Conservation (phyloP, 179 eudicot genomes). For the Silene coronaria region DNA sequence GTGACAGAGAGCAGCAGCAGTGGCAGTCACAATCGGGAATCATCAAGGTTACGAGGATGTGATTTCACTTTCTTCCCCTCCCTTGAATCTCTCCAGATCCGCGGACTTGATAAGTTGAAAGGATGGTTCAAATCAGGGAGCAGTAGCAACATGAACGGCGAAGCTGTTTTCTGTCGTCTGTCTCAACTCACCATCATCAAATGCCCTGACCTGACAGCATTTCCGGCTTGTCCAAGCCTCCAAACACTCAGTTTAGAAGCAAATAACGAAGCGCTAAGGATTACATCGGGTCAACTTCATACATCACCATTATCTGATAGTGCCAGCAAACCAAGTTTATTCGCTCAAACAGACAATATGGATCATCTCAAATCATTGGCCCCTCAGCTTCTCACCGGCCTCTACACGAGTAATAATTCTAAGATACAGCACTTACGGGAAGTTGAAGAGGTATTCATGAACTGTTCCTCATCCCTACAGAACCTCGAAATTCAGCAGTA, state of each 20-base stretch:
- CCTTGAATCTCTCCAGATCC: background rate
- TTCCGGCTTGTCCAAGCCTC: constrained; percentile 14
- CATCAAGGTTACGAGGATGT: too few relatives aligned
- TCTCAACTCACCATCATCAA: background rate
- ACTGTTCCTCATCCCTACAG: background rate
- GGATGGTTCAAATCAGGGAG: background rate
- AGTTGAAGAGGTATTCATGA: background rate
- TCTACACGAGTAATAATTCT: background rate
- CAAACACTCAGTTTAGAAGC: background rate
- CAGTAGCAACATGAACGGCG: background rate
- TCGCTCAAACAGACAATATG: background rate
- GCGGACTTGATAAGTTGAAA: background rate
- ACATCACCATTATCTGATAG: too few relatives aligned
- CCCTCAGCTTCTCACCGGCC: background rate
- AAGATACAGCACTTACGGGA: background rate
- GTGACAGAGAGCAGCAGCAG: too few relatives aligned
- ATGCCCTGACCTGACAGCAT: background rate
- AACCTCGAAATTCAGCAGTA: background rate
- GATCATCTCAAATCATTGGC: background rate
- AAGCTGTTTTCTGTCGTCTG: constrained; percentile 5
- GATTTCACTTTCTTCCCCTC: background rate
- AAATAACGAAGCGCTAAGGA: background rate
- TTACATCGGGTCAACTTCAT: background rate
- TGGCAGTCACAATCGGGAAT: too few relatives aligned
- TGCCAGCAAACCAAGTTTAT: too few relatives aligned